Conservation (phyloP, 352 stramenopile genomes). For the Pilasporangium apinafurcum region DNA sequence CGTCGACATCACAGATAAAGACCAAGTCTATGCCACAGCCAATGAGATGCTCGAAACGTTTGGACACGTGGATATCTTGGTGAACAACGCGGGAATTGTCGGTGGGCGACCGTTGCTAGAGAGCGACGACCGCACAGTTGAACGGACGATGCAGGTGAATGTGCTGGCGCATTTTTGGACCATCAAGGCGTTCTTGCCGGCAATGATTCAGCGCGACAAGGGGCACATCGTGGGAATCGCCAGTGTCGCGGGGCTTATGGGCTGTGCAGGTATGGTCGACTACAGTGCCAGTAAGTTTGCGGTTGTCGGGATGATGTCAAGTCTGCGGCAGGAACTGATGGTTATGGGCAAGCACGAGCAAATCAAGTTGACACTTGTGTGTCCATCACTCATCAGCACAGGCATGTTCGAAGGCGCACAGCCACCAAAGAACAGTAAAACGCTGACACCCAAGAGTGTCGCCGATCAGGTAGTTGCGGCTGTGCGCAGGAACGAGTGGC, state of each 20-base stretch:
- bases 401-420: constrained; percentile 60
- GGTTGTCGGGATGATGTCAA: constrained; percentile 27
- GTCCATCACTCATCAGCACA: constrained; percentile 50
- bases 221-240: constrained; percentile 36
- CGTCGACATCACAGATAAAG: constrained; percentile 27
- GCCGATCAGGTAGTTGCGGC: constrained; percentile 33
- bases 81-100: constrained; percentile 57
- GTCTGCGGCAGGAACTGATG: constrained; percentile 42
- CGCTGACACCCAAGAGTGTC: constrained; percentile 39
- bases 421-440: constrained; percentile 22
- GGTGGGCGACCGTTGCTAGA: constrained; percentile 32
- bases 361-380: constrained; percentile 47
- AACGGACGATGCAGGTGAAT: constrained; percentile 37
- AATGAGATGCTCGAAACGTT: constrained; percentile 12
- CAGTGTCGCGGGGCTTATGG: constrained; percentile 29
- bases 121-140: constrained; percentile 18
- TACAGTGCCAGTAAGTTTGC: constrained; percentile 41
- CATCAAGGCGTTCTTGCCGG: constrained; percentile 31
- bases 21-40: constrained; percentile 15
- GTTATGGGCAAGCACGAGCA: constrained; percentile 23
- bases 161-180: constrained; percentile 35
- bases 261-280: constrained; percentile 27
- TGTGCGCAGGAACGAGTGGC: constrained; percentile 39
- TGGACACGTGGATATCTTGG: constrained; percentile 29
- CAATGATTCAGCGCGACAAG: constrained; percentile 26